Evolutionary conservation across 208 protist genomes (phyloP).

Genomic region (Tritrichomonas foetus): DNA sequence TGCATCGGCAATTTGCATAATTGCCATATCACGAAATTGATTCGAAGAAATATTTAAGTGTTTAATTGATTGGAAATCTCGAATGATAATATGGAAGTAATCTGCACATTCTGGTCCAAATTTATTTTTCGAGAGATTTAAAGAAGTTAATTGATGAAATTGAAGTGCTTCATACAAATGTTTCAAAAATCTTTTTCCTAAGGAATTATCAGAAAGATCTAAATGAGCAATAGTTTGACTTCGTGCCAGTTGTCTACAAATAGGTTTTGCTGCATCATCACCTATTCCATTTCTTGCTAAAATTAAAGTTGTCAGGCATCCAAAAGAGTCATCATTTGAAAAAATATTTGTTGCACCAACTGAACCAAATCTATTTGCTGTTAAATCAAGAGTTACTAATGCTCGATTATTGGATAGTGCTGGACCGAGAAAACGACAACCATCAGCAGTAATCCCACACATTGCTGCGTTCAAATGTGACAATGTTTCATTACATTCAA

Average conservation of each 20-base stretch:
- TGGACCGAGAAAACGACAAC: not conserved
- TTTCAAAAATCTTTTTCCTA: not conserved
- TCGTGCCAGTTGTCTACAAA: not conserved
- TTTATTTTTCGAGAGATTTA: not conserved
- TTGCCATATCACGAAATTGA: not conserved
- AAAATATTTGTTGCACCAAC: not conserved
- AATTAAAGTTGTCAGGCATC: not conserved
- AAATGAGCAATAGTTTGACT: not conserved
- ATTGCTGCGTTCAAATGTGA: not conserved
- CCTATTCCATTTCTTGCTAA: not conserved
- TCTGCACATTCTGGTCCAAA: not conserved
- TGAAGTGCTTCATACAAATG: not conserved
- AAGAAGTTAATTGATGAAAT: not conserved
- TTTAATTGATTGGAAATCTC: not conserved
- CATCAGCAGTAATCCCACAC: conserved; percentile 23
- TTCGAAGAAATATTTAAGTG: not conserved
- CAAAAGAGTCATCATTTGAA: not conserved
- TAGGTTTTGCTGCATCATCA: not conserved
- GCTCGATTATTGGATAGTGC: not conserved
- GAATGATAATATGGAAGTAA: not conserved
- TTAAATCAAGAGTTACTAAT: not conserved
- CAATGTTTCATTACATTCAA: not conserved
- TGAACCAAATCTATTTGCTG: conserved; percentile 22
- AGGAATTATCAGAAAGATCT: not conserved
- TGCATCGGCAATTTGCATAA: not conserved